phyloP scores from a whole-genome alignment of 1,139 yeast species.

The Sporopachydermia cereana region DNA sequence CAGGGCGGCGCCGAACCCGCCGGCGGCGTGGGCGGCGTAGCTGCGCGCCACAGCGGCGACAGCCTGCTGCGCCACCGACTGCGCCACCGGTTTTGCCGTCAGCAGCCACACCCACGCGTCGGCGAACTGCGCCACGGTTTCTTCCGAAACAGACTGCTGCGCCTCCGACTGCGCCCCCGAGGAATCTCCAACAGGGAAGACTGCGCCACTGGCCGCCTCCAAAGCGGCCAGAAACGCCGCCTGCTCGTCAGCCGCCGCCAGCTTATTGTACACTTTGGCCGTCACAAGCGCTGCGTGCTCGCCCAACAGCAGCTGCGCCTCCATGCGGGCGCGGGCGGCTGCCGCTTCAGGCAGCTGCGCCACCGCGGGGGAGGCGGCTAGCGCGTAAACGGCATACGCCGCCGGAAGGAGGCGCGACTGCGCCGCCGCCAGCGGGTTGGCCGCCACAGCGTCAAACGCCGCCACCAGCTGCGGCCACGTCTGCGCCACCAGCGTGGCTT shows the following conservation, averaged over 20 bases:
- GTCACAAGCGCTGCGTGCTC: slow-evolving; percentile 31
- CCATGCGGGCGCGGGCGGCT: slow-evolving; percentile 1
- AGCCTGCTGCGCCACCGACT: slow-evolving; percentile 26
- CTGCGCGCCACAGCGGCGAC: slow-evolving; percentile 21
- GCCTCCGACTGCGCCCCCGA: neutral
- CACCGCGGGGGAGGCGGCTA: slow-evolving; percentile 14
- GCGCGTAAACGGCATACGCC: slow-evolving; percentile 21
- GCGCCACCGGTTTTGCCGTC: slow-evolving; percentile 28
- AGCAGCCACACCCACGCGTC: slow-evolving; percentile 35
- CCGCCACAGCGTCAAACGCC: slow-evolving; percentile 25
- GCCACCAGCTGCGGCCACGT: neutral
- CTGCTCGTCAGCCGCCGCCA: slow-evolving; percentile 32
- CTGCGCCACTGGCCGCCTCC: slow-evolving; percentile 12
- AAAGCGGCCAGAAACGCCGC: slow-evolving; percentile 43
- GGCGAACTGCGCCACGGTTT: slow-evolving; percentile 19
- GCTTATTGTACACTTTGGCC: slow-evolving; percentile 38
- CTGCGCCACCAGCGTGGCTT: slow-evolving; percentile 9
- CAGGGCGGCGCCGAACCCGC: slow-evolving; percentile 15
- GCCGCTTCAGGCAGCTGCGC: slow-evolving; percentile 7
- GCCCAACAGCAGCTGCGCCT: slow-evolving; percentile 13
- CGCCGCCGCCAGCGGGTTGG: slow-evolving; percentile 19
- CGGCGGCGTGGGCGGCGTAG: slow-evolving; percentile 18
- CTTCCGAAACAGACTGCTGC: slow-evolving; percentile 11
- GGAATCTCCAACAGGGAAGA: too few species aligned
- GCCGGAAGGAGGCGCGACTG: slow-evolving; percentile 21